These are phyloP conservation scores for Brettanomyces custersianus DNA, from an alignment of 805 yeast genomes.

Conservation along the genomic window DNA sequence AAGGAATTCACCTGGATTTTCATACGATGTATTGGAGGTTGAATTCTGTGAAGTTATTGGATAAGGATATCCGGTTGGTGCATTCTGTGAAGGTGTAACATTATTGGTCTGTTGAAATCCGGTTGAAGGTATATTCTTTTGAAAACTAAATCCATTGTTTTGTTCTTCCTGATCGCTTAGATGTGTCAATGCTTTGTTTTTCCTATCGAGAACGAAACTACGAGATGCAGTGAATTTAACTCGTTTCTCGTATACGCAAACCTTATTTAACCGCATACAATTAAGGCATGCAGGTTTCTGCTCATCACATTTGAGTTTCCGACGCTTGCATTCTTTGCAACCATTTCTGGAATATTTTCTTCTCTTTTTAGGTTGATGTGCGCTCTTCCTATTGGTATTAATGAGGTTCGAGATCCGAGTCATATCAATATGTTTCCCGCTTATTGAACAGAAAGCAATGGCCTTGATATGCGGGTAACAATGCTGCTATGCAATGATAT, in stretches of 20 bases:
- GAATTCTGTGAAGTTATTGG: background rate
- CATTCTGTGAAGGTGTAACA: background rate
- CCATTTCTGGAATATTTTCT: constrained; percentile 37
- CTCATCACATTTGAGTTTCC: constrained; percentile 35
- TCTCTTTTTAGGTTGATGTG: constrained; percentile 19
- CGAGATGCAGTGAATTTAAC: constrained; percentile 25
- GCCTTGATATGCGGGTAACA: too few relatives aligned
- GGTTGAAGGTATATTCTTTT: background rate
- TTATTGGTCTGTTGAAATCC: background rate
- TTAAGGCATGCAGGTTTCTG: constrained; percentile 32
- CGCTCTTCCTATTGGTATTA: too few relatives aligned
- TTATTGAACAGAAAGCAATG: too few relatives aligned
- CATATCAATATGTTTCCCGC: too few relatives aligned
- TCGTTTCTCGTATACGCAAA: constrained; percentile 29
- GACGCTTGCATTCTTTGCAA: constrained; percentile 35
- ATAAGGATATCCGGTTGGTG: background rate
- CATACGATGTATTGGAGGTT: background rate
- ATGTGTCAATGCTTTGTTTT: constrained; percentile 5
- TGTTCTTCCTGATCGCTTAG: background rate
- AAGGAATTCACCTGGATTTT: background rate
- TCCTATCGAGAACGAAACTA: constrained; percentile 17
- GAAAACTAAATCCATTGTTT: background rate
- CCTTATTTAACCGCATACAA: constrained; percentile 28
- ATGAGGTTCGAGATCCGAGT: too few relatives aligned
- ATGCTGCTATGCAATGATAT: too few relatives aligned